A percentile compares a stretch with the other conserved stretches of the same genome.
Evolutionary conservation across 257 asterid genomes (phyloP).

Genomic region (Hygrophila difformis): DNA sequence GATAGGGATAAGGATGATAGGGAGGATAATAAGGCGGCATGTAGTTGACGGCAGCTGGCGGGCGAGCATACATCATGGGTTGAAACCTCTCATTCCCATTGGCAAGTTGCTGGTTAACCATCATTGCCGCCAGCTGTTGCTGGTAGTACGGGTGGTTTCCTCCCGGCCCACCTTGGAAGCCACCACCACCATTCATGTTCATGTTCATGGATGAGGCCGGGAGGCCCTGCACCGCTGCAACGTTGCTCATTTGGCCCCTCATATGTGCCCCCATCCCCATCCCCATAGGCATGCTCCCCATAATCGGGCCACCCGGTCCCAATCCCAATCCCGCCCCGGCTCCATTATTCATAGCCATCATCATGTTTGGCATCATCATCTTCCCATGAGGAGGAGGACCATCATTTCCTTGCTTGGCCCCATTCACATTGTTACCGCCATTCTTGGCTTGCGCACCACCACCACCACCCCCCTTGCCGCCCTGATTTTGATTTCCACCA

Average conservation of each 20-base stretch:
- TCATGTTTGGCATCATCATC: slow-evolving; percentile 84
- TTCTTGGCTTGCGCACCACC: slow-evolving; percentile 28
- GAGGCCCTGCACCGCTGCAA: slow-evolving; percentile 74
- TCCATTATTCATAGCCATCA: slow-evolving; percentile 60
- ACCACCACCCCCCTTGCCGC: slow-evolving; percentile 31
- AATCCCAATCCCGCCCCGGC: slow-evolving; percentile 36
- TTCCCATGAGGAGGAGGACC: slow-evolving; percentile 36
- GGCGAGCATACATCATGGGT: slow-evolving; percentile 95
- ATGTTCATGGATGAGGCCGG: slow-evolving; percentile 45
- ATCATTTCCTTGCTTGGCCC: slow-evolving; percentile 56
- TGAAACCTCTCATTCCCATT: slow-evolving; percentile 90
- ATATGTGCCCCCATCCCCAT: slow-evolving; percentile 16
- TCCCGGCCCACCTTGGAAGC: slow-evolving; percentile 51
- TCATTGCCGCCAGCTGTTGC: slow-evolving; percentile 70
- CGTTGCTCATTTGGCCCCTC: slow-evolving; percentile 62
- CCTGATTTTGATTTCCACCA: slow-evolving; percentile 35
- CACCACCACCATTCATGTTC: slow-evolving; percentile 25
- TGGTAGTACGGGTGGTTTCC: slow-evolving; percentile 58
- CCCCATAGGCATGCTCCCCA: no score
- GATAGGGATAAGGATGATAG: slow-evolving; percentile 47
- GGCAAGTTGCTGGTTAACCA: slow-evolving; percentile 93
- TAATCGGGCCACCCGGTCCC: no score
- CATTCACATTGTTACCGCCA: slow-evolving; percentile 19
- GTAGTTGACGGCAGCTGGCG: slow-evolving; percentile 82
- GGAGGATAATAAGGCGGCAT: slow-evolving; percentile 34